phyloP scores from a whole-genome alignment of 2,329 filamentous ascomycete species.

The Aureobasidium sp. region DNA sequence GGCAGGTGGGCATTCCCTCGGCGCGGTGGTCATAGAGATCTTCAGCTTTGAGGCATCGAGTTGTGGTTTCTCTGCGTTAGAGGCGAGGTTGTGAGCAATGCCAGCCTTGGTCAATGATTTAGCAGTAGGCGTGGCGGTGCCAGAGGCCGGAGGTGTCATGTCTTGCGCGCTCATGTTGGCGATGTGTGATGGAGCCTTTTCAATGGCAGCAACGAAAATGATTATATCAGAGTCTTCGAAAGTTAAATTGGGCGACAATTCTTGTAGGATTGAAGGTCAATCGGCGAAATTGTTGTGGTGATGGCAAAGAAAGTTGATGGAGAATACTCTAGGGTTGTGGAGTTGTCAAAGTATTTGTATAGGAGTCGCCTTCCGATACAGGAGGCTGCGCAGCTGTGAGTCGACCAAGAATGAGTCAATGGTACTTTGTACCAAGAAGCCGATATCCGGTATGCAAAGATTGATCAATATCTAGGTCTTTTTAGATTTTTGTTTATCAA shows the following conservation, averaged over 20 bases:
- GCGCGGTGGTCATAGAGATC: slow-evolving; percentile 35
- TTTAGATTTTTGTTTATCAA: neutral
- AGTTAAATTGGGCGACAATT: neutral
- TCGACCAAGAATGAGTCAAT: slow-evolving; percentile 8
- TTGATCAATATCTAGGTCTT: neutral
- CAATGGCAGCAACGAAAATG: neutral
- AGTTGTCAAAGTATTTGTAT: slow-evolving; percentile 9
- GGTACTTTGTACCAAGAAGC: neutral
- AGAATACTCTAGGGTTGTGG: slow-evolving; percentile 6
- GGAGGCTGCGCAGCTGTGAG: too few relatives aligned
- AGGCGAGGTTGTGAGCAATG: slow-evolving; percentile 31
- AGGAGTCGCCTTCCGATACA: slow-evolving; percentile 6
- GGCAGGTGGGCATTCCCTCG: slow-evolving; percentile 36
- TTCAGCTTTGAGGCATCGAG: slow-evolving; percentile 40
- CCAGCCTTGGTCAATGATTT: slow-evolving; percentile 32
- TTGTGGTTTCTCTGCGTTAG: slow-evolving; percentile 29
- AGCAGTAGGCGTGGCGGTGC: slow-evolving; percentile 30
- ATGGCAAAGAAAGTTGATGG: neutral
- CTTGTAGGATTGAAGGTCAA: neutral
- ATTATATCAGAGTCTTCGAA: neutral
- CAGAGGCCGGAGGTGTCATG: slow-evolving; percentile 30
- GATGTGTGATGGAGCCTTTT: neutral
- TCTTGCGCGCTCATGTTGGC: slow-evolving; percentile 27
- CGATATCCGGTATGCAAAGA: neutral
- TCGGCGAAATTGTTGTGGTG: neutral